These are phyloP conservation scores for Hura crepitans DNA, from an alignment of 441 rosid species.

Conservation along the genomic window DNA sequence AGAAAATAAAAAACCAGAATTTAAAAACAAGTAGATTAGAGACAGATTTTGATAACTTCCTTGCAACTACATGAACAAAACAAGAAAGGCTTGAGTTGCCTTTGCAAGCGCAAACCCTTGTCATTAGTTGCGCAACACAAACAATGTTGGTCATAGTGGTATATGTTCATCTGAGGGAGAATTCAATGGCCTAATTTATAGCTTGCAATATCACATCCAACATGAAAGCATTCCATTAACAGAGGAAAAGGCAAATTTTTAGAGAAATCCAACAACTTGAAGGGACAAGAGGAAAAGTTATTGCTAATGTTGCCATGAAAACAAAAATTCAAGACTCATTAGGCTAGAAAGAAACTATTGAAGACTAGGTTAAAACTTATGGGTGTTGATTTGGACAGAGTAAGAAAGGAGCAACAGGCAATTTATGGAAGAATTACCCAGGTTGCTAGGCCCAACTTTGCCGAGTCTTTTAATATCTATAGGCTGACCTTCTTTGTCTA, in stretches of 20 bases:
- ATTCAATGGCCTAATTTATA: constrained; percentile 63
- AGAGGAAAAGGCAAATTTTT: constrained; percentile 91
- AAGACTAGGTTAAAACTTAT: constrained; percentile 90
- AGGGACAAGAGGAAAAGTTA: constrained; percentile 86
- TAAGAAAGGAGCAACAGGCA: constrained; percentile 59
- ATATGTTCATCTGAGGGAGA: constrained; percentile 92
- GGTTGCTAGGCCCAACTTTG: constrained; percentile 61
- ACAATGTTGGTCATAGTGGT: constrained; percentile 47
- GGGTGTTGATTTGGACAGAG: constrained; percentile 65
- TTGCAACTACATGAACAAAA: too few relatives aligned
- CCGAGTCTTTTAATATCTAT: constrained; percentile 81
- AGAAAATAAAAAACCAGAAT: too few relatives aligned
- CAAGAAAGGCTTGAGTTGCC: constrained; percentile 80
- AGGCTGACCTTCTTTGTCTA: constrained; percentile 85
- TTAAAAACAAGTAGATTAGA: too few relatives aligned
- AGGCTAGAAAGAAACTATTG: constrained; percentile 83
- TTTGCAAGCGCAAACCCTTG: constrained; percentile 82
- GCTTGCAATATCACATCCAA: constrained; percentile 75
- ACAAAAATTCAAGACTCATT: constrained; percentile 79
- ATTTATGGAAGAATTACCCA: constrained; percentile 49
- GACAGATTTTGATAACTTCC: too few relatives aligned
- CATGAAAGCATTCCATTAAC: constrained; percentile 84
- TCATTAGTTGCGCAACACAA: constrained; percentile 64
- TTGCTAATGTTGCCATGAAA: constrained; percentile 73
- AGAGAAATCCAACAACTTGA: constrained; percentile 88